A percentile compares a stretch with the other conserved stretches of the same genome.
phyloP scores from a whole-genome alignment of 441 rosid species.

The Theobroma grandiflorum region DNA sequence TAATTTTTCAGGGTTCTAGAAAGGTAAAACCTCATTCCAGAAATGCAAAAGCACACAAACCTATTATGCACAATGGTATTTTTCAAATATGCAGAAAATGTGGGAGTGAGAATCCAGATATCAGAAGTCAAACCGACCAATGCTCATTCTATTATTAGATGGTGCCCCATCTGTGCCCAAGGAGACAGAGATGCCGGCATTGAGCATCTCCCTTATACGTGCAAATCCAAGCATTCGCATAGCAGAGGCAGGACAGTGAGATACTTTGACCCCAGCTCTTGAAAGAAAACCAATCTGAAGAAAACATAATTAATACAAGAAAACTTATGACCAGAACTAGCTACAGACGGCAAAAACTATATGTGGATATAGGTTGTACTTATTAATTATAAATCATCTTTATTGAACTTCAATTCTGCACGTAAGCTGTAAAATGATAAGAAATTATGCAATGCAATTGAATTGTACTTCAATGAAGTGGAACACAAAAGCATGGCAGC shows the following conservation, averaged over 20 bases:
- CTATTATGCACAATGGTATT: neutral
- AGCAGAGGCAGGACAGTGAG: constrained; percentile 82
- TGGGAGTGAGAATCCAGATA: constrained; percentile 13
- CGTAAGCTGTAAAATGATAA: constrained; percentile 15
- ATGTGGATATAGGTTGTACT: neutral
- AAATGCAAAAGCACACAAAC: constrained; percentile 10
- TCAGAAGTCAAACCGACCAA: constrained; percentile 53
- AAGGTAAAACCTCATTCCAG: neutral
- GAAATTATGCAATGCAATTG: constrained; percentile 1
- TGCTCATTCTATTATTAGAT: constrained; percentile 86
- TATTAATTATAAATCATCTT: neutral
- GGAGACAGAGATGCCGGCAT: constrained; percentile 70
- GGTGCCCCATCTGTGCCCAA: constrained; percentile 89
- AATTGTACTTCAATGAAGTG: neutral
- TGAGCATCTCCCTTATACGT: constrained; percentile 66
- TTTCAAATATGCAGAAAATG: constrained; percentile 14
- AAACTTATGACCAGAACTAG: neutral
- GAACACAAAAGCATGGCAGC: constrained; percentile 16
- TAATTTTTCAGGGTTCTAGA: neutral
- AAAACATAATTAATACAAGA: constrained; percentile 18
- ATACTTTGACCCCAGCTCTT: constrained; percentile 71
- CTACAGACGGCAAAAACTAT: neutral
- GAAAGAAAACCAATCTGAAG: constrained; percentile 68
- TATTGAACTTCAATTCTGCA: neutral
- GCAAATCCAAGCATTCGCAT: constrained; percentile 90